Evolutionary conservation across 1,139 yeast species (phyloP).

Genomic region (Saccharomyces hybrid): DNA sequence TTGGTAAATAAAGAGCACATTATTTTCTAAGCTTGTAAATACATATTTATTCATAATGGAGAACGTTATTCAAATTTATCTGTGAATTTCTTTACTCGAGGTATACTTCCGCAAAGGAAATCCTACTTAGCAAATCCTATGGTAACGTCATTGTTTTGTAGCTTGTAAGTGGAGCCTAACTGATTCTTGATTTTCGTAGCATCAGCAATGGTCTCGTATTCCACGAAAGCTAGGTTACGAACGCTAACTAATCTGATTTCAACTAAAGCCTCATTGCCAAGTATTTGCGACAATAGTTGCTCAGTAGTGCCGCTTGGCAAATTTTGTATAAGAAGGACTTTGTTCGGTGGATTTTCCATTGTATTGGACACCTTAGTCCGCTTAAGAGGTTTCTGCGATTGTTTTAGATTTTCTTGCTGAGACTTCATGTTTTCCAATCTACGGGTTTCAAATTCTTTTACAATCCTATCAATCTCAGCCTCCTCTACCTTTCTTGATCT

Average conservation of each 20-base stretch:
- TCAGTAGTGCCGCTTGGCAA: slow-evolving; percentile 43
- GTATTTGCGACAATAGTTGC: slow-evolving; percentile 36
- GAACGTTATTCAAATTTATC: not conserved
- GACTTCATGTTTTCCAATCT: not conserved
- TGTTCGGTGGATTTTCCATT: slow-evolving; percentile 51
- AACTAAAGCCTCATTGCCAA: slow-evolving; percentile 45
- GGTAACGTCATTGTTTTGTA: not conserved
- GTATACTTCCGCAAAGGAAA: not conserved
- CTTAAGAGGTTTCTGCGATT: slow-evolving; percentile 30
- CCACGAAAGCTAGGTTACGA: slow-evolving; percentile 72
- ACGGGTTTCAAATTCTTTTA: slow-evolving; percentile 7
- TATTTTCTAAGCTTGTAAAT: slow-evolving; percentile 3
- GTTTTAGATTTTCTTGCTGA: slow-evolving; percentile 18
- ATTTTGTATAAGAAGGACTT: slow-evolving; percentile 59
- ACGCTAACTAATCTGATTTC: slow-evolving; percentile 61
- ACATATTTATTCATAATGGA: not conserved
- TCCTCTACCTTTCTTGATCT: slow-evolving; percentile 17
- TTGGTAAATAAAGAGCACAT: slow-evolving; percentile 46
- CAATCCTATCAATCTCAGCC: slow-evolving; percentile 10
- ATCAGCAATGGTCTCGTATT: slow-evolving; percentile 50
- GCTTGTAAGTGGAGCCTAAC: slow-evolving; percentile 31
- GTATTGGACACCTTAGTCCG: slow-evolving; percentile 24
- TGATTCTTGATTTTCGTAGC: slow-evolving; percentile 41
- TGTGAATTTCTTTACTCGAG: not conserved
- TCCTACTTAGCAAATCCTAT: slow-evolving; percentile 1